Percentiles rank a stretch among this genome's conserved stretches.
Evolutionary conservation across 2,329 filamentous ascomycete species (phyloP).

Genomic region (Pseudogymnoascus sp.): DNA sequence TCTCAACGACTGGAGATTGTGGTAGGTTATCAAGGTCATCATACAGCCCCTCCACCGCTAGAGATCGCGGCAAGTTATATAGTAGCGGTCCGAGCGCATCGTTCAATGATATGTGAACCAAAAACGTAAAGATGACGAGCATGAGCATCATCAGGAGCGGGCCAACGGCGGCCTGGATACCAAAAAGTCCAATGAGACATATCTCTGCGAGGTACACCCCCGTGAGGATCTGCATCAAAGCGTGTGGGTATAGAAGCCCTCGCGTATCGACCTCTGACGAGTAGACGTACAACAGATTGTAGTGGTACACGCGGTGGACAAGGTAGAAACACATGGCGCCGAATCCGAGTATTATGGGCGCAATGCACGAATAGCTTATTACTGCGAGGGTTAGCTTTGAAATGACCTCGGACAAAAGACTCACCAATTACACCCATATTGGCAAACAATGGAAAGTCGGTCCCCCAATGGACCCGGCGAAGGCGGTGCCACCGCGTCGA

Average conservation of each 20-base stretch:
- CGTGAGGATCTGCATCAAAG: constrained; percentile 54
- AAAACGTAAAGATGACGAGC: constrained; percentile 43
- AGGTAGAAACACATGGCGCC: constrained; percentile 53
- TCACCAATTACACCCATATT: constrained; percentile 45
- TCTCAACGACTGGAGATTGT: background rate
- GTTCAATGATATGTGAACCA: constrained; percentile 41
- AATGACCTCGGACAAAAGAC: constrained; percentile 19
- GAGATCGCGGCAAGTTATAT: constrained; percentile 25
- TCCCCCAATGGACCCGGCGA: constrained; percentile 48
- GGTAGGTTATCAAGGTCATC: background rate
- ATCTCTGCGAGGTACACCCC: constrained; percentile 55
- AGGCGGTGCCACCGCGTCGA: constrained; percentile 48
- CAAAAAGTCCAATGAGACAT: constrained; percentile 56
- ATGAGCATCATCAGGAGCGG: constrained; percentile 51
- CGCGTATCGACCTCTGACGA: constrained; percentile 55
- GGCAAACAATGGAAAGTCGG: constrained; percentile 48
- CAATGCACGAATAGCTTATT: constrained; percentile 57
- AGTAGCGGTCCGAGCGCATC: constrained; percentile 24
- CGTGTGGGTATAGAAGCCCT: constrained; percentile 55
- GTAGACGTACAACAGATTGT: constrained; percentile 57
- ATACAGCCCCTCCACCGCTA: constrained; percentile 23
- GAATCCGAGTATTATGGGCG: constrained; percentile 57
- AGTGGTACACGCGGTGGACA: constrained; percentile 58
- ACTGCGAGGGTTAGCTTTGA: constrained; percentile 32
- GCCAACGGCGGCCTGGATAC: constrained; percentile 43